Base-by-base conservation (phyloP, 495 filamentous ascomycete species). In the Apiosordaria backusii region DNA sequence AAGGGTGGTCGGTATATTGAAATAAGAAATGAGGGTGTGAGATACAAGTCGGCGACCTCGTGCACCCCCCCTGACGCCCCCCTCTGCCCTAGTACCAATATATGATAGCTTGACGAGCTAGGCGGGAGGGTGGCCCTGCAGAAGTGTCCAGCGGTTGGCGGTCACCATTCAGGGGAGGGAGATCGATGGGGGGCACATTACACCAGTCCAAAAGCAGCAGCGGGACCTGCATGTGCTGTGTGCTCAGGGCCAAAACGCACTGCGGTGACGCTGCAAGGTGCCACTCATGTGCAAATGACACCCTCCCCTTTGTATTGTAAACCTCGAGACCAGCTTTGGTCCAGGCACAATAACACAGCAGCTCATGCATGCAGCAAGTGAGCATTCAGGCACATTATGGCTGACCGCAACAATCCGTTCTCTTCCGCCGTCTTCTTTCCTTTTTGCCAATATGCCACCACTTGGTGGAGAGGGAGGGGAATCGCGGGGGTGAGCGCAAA, bases 191-290 rank as follows among this genome's bases (percentile, higher is more conserved):
- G 29, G 18, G 19, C 24, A n/a, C 35, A 27, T 26, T 16, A 45
- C 16, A 27, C 27, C 59, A 61, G 59, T 61, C 59, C 45, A n/a
- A 61, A 69, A 67, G 68, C 52, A 52, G 60, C 57, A 55, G 68
- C 60, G 69, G 70, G 69, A 72, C 73, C 69, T 75, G 73, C 71
- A 75, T 74, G 67, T 60, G 63, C 40, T 59, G 62, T 68, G 57
- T 26, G 26, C 57, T 19, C 26, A 61, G 65, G 65, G 68, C 64
- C 60, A 67, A 74, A 73, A 71, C 65, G 62, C 65, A 57, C 65
- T 45, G 67, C 57, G 67, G 68, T 68, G 68, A 67, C 61, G 63
- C 60, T 71, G 67, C 67, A 61, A 40, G n/a, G 57, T 25, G 22
- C 35, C 35, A 45, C 35, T 45, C 9, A 15, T 13, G 6, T 45